A percentile compares a stretch with the other conserved stretches of the same genome.
These are phyloP conservation scores for Calonectria ilicicola DNA, from an alignment of 2,329 filamentous ascomycete species.

Conservation along the genomic window DNA sequence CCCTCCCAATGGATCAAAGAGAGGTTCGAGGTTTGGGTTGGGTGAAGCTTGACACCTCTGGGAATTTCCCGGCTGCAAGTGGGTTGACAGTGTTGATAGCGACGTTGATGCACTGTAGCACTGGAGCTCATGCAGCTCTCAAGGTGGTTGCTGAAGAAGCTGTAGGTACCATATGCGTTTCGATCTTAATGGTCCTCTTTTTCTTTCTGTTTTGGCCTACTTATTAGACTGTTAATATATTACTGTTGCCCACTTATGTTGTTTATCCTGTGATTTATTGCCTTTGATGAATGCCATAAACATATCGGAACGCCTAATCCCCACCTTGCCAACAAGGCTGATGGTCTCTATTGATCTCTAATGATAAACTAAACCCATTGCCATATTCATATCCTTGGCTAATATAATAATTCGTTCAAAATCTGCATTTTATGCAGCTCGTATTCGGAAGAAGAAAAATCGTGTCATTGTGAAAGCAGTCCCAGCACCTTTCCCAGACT, in stretches of 20 bases:
- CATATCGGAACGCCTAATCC: neutral
- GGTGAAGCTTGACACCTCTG: conserved; percentile 40
- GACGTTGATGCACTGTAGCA: conserved; percentile 32
- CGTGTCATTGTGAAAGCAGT: neutral
- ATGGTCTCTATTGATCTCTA: neutral
- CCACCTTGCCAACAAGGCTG: neutral
- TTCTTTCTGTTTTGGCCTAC: neutral
- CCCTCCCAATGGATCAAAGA: conserved; percentile 45
- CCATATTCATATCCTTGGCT: neutral
- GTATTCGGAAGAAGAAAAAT: neutral
- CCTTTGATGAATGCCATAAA: neutral
- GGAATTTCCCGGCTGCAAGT: conserved; percentile 40
- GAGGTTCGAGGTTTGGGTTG: conserved; percentile 33
- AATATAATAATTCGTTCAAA: neutral
- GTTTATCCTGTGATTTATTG: neutral
- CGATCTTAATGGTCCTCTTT: neutral
- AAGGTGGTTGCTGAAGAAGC: neutral
- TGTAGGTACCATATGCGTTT: neutral
- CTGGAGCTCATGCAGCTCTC: neutral
- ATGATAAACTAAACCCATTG: too few relatives aligned
- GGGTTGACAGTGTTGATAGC: conserved; percentile 36
- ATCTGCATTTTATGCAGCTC: neutral
- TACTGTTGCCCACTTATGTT: neutral
- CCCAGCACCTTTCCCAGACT: neutral
- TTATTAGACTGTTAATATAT: neutral